These are phyloP conservation scores for Thecaphora frezii DNA, from an alignment of 1,284 basidiomycete species.

Conservation along the genomic window DNA sequence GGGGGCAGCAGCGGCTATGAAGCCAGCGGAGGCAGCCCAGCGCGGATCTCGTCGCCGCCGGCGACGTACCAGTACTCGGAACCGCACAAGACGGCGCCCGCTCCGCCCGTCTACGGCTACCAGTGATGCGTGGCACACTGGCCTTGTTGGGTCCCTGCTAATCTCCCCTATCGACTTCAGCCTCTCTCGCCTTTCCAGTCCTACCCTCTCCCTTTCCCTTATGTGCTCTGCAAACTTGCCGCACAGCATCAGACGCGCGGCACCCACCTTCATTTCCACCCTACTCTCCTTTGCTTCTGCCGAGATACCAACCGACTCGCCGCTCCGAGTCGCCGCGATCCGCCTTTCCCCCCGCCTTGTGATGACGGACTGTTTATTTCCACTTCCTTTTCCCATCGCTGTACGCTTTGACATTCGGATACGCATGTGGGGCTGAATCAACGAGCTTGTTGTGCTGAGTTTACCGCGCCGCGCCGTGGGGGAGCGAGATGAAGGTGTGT, in stretches of 20 bases:
- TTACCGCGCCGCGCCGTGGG: too few relatives aligned
- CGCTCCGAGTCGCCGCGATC: too few relatives aligned
- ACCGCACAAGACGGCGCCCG: not conserved
- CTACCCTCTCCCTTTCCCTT: not conserved
- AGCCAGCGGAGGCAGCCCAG: not conserved
- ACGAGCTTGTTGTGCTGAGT: too few relatives aligned
- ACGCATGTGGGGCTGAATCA: too few relatives aligned
- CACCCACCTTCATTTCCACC: too few relatives aligned
- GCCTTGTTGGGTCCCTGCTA: not conserved
- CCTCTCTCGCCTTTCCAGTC: not conserved
- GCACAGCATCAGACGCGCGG: too few relatives aligned
- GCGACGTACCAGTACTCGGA: not conserved
- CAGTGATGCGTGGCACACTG: not conserved
- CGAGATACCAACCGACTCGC: too few relatives aligned
- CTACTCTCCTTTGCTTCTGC: too few relatives aligned
- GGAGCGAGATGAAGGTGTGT: too few relatives aligned
- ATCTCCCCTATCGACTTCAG: not conserved
- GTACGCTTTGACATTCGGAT: too few relatives aligned
- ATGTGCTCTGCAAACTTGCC: too few relatives aligned
- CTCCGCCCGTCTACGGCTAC: conserved; percentile 32
- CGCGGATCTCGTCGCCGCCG: not conserved
- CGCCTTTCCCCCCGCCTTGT: not conserved
- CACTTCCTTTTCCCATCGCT: too few relatives aligned
- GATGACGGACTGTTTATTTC: not conserved
- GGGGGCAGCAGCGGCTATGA: not conserved